Percentiles rank a stretch among this genome's conserved stretches.
Conservation (phyloP, 192 early-diverging fungal species). For the Kappamyces sp. region DNA sequence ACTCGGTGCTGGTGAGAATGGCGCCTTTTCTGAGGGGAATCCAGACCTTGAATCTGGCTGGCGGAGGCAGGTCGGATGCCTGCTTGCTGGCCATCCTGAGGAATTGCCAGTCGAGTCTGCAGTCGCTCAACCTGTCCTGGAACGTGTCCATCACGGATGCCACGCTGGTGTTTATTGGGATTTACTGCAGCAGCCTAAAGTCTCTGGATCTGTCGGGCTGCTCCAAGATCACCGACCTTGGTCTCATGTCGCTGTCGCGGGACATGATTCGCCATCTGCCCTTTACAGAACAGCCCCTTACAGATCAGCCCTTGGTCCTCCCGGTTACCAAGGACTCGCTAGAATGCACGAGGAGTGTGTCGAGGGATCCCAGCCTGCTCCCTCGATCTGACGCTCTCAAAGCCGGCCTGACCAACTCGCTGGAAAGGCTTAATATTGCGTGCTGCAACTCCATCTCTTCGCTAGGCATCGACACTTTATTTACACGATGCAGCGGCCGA, state of each 20-base stretch:
- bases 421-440: no score
- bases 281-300: no score
- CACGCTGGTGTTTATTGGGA: constrained; percentile 6
- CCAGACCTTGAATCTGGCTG: not conserved
- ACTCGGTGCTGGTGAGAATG: constrained; percentile 1
- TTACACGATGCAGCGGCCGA: no score
- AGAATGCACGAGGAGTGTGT: no score
- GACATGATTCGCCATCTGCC: not conserved
- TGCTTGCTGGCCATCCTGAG: not conserved
- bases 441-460: no score
- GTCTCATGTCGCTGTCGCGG: constrained; percentile 12
- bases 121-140: constrained; percentile 6
- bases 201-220: constrained; percentile 7
- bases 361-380: no score
- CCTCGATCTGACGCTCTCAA: no score
- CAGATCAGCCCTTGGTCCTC: no score
- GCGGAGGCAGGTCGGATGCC: not conserved
- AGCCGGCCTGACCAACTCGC: no score
- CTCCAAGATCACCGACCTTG: constrained; percentile 2
- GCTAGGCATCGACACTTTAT: no score
- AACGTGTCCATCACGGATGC: constrained; percentile 7
- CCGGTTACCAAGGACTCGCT: no score
- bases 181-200: not conserved
- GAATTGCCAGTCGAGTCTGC: not conserved
- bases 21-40: not conserved